Base-by-base conservation (phyloP, 768 basidiomycete species). In the Boletus eberwhitei region DNA sequence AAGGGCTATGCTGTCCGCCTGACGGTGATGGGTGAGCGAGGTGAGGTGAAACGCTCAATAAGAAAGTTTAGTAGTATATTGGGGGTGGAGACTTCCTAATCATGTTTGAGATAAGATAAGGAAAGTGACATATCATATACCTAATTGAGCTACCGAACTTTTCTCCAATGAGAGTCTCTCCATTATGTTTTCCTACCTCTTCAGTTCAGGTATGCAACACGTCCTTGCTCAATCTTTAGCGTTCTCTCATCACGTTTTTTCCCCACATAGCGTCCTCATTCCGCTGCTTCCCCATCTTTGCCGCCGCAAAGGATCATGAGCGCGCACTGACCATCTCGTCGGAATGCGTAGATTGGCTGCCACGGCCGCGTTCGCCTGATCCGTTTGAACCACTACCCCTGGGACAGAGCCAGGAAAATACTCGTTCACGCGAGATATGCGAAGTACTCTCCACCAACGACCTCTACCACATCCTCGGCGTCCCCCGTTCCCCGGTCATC, bases 11-110 rank as follows among this genome's bases (percentile, higher is more conserved):
- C 76, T 29, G 59, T 93, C 22, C 75, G 78, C 51, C 59, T 96
- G 67, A 96, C 93, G n/a, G 79, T 90, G 29, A 98, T 98, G 95
- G 94, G 94, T 9, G 88, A 90, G 66, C 77, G 86, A 41, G 93
- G 92, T 13, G 90, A 93, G 69, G 84, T 92, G 46, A 79, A 74
- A 59, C 70, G 81, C 54, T 75, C 82, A 32, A 79, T 84, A 38
- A 71, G 72, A 53, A 78, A 68, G 61, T 78, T 97, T 35, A 79
- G 85, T 48, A 70, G 63, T 44, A 64, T 59, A 22, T 61, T 88
- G 37, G 74, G 71, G 14, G 77, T 71, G 35, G 55, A 64, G 34
- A 52, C 79, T 48, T 51, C 64, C 47, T 75, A 64, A 43, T 14
- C 32, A 24, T 12, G 36, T 32, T 40, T 50, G 17, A 46, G 57